A percentile compares a stretch with the other conserved stretches of the same genome.
These are phyloP conservation scores for Mycena galericulata DNA, from an alignment of 768 basidiomycete genomes.

Conservation along the genomic window DNA sequence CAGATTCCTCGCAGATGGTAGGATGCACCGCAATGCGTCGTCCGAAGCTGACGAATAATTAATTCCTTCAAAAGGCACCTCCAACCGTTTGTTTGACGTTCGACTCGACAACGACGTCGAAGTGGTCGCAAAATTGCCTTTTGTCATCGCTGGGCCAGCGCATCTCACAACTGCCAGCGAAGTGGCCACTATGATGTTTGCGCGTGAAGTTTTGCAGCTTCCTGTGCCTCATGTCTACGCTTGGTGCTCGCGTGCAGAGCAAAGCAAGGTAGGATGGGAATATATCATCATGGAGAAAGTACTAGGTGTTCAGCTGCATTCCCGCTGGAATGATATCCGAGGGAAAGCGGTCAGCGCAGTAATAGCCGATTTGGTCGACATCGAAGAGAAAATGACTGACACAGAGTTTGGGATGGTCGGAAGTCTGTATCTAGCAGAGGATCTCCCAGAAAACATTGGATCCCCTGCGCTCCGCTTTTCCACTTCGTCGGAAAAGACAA, in stretches of 20 bases:
- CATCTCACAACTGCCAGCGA: constrained; percentile 43
- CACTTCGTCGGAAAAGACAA: neutral
- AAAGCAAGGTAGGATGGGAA: constrained; percentile 39
- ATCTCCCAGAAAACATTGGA: neutral
- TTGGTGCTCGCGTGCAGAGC: constrained; percentile 34
- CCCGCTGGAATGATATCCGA: neutral
- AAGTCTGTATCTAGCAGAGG: constrained; percentile 9
- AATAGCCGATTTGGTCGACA: neutral
- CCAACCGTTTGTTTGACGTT: constrained; percentile 40
- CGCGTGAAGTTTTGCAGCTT: constrained; percentile 34
- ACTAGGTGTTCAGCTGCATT: neutral
- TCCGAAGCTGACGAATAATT: neutral
- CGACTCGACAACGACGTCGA: constrained; percentile 38
- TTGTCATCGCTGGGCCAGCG: constrained; percentile 37
- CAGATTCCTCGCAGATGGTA: constrained; percentile 5
- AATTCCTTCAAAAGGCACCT: constrained; percentile 29
- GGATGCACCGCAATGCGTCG: neutral
- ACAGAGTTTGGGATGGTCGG: constrained; percentile 6
- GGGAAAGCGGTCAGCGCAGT: neutral
- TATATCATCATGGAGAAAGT: constrained; percentile 45
- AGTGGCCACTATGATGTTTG: constrained; percentile 47
- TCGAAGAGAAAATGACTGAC: constrained; percentile 5
- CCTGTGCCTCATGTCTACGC: constrained; percentile 42
- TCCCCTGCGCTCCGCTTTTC: neutral
- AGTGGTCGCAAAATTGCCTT: constrained; percentile 43